A percentile compares a stretch with the other conserved stretches of the same genome.
Evolutionary conservation across 352 stramenopile genomes (phyloP).

Genomic region (Albugo laibachii): DNA sequence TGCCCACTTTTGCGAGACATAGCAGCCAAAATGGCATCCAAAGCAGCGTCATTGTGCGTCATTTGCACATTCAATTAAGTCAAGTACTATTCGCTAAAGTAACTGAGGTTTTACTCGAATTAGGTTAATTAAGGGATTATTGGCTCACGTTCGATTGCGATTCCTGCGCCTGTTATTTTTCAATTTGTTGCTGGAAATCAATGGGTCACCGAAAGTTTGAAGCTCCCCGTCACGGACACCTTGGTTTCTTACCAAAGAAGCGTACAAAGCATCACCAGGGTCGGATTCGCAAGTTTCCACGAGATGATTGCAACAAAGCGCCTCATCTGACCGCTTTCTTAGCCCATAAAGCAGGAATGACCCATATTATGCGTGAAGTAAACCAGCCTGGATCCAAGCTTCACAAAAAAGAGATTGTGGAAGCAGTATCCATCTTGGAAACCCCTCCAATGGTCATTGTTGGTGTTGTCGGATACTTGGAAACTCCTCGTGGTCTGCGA

Average conservation of each 20-base stretch:
- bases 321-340: constrained; percentile 99
- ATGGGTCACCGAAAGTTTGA: constrained; percentile 99
- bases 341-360: constrained; percentile 99
- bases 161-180: constrained; percentile 52
- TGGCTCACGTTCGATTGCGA: neutral
- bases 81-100: no score
- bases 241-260: constrained; percentile 99
- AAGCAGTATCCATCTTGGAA: constrained; percentile 99
- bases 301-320: constrained; percentile 90
- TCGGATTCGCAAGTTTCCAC: constrained; percentile 98
- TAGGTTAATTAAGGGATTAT: neutral
- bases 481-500: constrained; percentile 95
- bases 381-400: constrained; percentile 98
- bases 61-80: no score
- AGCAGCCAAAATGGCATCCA: constrained; percentile 52
- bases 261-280: constrained; percentile 98
- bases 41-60: neutral
- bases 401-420: constrained; percentile 99
- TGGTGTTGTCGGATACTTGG: constrained; percentile 99
- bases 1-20: constrained; percentile 67
- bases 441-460: constrained; percentile 99
- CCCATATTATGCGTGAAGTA: constrained; percentile 97
- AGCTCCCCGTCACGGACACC: constrained; percentile 89
- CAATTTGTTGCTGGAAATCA: constrained; percentile 19
- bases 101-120: no score